Conservation (phyloP, 306 rosid species). For the Prosopis cineraria region DNA sequence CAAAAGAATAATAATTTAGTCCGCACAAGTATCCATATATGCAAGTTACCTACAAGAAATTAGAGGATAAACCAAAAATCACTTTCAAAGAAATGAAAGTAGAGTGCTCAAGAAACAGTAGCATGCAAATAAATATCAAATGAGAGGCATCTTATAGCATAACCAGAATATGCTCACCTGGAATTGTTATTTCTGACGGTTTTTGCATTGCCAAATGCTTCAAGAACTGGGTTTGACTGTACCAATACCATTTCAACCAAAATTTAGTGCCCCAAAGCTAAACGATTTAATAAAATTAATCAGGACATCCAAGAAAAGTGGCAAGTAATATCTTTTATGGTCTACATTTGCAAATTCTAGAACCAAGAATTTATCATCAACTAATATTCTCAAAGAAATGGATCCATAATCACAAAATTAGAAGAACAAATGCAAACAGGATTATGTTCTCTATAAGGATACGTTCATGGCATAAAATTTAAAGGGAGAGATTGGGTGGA, state of each 20-base stretch:
- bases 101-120: constrained; percentile 22
- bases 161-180: constrained; percentile 58
- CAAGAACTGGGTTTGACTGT: constrained; percentile 99
- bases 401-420: neutral
- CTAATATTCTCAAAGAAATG: neutral
- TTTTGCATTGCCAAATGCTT: constrained; percentile 95
- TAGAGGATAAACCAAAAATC: constrained; percentile 22
- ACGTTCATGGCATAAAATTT: too few species aligned
- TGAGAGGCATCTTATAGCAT: constrained; percentile 22
- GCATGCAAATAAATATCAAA: constrained; percentile 25
- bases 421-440: neutral
- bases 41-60: constrained; percentile 2
- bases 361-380: neutral
- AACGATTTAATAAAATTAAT: neutral
- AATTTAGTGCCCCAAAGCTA: neutral
- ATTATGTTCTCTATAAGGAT: too few species aligned
- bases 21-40: constrained; percentile 9
- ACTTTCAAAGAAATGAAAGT: constrained; percentile 27
- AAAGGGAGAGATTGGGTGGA: neutral
- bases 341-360: neutral
- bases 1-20: constrained; percentile 21
- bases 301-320: neutral
- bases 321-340: neutral
- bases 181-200: constrained; percentile 91
- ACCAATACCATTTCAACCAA: constrained; percentile 31